Evolutionary conservation across 768 basidiomycete genomes (phyloP).

Genomic region (Podaxis carcinomalis): DNA sequence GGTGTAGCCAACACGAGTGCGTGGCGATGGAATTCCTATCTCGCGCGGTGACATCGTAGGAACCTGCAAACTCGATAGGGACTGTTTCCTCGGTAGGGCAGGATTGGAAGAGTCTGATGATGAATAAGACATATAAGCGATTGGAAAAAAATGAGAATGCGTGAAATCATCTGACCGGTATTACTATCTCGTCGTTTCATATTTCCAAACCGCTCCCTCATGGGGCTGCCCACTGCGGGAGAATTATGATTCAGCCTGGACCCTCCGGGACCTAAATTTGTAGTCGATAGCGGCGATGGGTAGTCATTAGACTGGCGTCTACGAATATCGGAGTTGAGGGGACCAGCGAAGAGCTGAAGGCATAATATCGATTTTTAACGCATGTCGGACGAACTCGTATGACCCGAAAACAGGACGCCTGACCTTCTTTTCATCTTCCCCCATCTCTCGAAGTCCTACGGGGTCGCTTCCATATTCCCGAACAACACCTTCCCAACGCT

Average conservation of each 20-base stretch:
- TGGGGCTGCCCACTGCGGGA: slow-evolving; percentile 45
- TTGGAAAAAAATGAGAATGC: slow-evolving; percentile 9
- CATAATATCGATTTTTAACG: slow-evolving; percentile 24
- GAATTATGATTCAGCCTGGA: slow-evolving; percentile 50
- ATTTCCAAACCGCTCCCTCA: slow-evolving; percentile 64
- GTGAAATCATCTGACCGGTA: slow-evolving; percentile 40
- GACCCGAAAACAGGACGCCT: slow-evolving; percentile 22
- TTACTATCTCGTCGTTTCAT: slow-evolving; percentile 64
- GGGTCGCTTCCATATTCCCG: slow-evolving; percentile 73
- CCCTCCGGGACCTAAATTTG: slow-evolving; percentile 48
- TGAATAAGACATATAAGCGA: slow-evolving; percentile 15
- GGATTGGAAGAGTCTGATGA: slow-evolving; percentile 54
- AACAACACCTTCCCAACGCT: slow-evolving; percentile 86
- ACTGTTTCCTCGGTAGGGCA: slow-evolving; percentile 60
- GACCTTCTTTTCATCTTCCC: slow-evolving; percentile 87
- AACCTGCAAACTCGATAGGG: slow-evolving; percentile 57
- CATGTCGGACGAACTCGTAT: slow-evolving; percentile 21
- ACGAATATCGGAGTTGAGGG: slow-evolving; percentile 85
- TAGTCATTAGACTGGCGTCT: slow-evolving; percentile 79
- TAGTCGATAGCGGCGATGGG: slow-evolving; percentile 53
- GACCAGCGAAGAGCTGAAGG: slow-evolving; percentile 63
- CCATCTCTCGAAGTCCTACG: slow-evolving; percentile 71
- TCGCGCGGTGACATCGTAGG: slow-evolving; percentile 59
- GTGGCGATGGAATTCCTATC: slow-evolving; percentile 56
- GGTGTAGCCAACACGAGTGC: slow-evolving; percentile 53